Percentiles rank a stretch among this genome's conserved stretches.
phyloP scores from a whole-genome alignment of 2,329 filamentous ascomycete genomes.

The Apiospora malaysiana region DNA sequence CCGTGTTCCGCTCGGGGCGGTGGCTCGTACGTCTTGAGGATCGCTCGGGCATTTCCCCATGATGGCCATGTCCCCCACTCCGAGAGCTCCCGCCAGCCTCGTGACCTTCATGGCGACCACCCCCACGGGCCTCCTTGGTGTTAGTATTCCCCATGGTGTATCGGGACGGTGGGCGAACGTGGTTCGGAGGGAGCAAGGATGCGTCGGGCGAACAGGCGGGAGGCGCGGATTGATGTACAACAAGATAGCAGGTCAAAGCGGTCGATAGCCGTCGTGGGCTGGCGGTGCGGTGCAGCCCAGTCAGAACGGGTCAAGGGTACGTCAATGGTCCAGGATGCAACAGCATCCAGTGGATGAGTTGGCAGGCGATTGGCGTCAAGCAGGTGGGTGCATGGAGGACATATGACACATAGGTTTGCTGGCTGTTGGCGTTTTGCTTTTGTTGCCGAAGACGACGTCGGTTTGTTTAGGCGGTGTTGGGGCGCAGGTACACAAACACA shows the following conservation, averaged over 20 bases:
- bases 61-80: constrained; percentile 30
- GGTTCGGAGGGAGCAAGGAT: not conserved
- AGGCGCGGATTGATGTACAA: not conserved
- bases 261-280: not conserved
- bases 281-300: not conserved
- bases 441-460: not conserved
- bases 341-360: constrained; percentile 13
- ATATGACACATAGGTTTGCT: constrained; percentile 9
- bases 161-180: not conserved
- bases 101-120: constrained; percentile 28
- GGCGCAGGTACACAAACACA: not conserved
- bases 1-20: constrained; percentile 50
- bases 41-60: constrained; percentile 32
- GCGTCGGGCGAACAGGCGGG: not conserved
- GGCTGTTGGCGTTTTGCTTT: not conserved
- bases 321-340: not conserved
- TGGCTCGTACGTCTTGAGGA: constrained; percentile 39
- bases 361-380: not conserved
- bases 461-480: not conserved
- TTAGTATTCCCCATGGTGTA: constrained; percentile 35
- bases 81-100: constrained; percentile 32
- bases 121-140: constrained; percentile 34
- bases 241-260: not conserved
- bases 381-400: not conserved
- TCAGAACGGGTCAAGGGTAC: constrained; percentile 1